A percentile compares a stretch with the other conserved stretches of the same genome.
Conservation (phyloP, 345 rosid genomes). For the Eucalyptus viminalis region DNA sequence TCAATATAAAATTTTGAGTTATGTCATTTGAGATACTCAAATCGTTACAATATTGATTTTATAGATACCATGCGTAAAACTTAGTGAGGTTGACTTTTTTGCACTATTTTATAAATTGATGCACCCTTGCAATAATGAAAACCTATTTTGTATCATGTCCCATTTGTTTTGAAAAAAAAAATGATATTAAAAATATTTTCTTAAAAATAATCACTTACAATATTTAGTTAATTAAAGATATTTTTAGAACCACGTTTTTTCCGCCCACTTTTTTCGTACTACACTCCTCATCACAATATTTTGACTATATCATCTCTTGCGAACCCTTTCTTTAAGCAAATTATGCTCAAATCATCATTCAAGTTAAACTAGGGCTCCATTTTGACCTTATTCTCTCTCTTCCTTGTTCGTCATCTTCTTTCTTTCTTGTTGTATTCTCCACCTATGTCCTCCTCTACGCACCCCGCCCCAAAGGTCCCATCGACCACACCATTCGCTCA, state of each 20-base stretch:
- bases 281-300: not conserved
- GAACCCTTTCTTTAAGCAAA: not conserved
- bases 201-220: too few relatives aligned
- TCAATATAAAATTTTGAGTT: rapidly evolving
- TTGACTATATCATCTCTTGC: not conserved
- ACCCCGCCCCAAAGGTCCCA: not conserved
- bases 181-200: too few relatives aligned
- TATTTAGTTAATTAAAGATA: not conserved
- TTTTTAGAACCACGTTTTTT: too few relatives aligned
- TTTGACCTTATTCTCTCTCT: not conserved
- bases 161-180: too few relatives aligned
- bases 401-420: not conserved
- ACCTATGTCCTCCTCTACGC: not conserved
- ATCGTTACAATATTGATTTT: rapidly evolving
- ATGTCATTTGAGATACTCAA: not conserved
- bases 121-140: not conserved
- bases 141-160: too few relatives aligned
- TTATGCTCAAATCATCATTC: not conserved
- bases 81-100: not conserved
- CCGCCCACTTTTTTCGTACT: rapidly evolving
- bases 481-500: not conserved
- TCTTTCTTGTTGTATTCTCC: not conserved
- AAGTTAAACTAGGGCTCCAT: not conserved
- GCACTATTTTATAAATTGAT: not conserved
- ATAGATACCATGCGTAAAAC: not conserved